Evolutionary conservation across 2,329 filamentous ascomycete species (phyloP).

Genomic region (Aspergillus tubingensis): DNA sequence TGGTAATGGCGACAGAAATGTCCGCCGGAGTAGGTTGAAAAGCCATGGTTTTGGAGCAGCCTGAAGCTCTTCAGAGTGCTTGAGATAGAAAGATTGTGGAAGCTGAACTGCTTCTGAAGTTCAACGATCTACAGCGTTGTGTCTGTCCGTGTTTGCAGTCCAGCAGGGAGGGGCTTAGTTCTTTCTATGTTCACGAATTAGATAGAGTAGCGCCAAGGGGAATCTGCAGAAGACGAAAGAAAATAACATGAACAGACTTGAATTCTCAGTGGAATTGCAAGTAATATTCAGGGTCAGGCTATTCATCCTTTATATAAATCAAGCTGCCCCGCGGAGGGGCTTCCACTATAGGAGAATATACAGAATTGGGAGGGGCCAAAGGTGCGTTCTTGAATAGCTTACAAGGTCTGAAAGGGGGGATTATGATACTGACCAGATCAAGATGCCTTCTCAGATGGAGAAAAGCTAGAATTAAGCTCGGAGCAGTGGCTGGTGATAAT

Average conservation of each 20-base stretch:
- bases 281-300: neutral
- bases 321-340: neutral
- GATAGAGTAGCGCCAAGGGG: neutral
- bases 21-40: conserved; percentile 43
- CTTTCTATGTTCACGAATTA: neutral
- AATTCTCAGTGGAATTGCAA: neutral
- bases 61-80: neutral
- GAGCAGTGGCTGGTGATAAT: too few relatives aligned
- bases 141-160: neutral
- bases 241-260: neutral
- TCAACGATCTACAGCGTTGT: neutral
- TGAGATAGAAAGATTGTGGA: neutral
- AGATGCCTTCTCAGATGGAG: too few relatives aligned
- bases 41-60: conserved; percentile 26
- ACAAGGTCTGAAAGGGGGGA: too few relatives aligned
- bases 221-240: neutral
- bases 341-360: neutral
- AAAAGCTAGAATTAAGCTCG: too few relatives aligned
- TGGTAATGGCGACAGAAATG: conserved; percentile 43
- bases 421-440: too few relatives aligned
- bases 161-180: neutral
- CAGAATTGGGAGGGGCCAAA: neutral
- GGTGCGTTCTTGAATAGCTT: too few relatives aligned
- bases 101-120: neutral
- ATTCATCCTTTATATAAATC: neutral